Base-by-base conservation (phyloP, 208 protist species). In the Crithidia bombi region DNA sequence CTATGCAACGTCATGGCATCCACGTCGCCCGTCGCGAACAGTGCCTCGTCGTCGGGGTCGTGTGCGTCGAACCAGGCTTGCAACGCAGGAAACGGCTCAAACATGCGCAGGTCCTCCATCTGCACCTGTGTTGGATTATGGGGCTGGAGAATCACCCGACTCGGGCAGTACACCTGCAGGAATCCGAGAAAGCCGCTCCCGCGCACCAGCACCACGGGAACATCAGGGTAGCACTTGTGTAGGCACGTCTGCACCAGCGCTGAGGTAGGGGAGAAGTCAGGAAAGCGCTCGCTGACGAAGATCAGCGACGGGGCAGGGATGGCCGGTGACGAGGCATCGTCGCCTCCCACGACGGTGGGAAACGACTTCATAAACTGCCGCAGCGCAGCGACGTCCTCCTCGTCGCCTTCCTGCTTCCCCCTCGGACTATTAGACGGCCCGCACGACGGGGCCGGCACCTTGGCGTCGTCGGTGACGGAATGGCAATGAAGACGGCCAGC, bases 81-180 rank as follows among this genome's bases (percentile, higher is more conserved):
- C 17, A 98, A 72, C n/a, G 56, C 82, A 5, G 88, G 82, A 65
- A 98, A 98, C 15, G 96, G 95, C 50, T 89, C 75, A 35, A 89
- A 87, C 2, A 98, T 76, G 65, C 97, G 89, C 69, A 98, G 82
- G 68, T 99, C 97, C 25, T 82, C 74, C 51, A 95, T 81, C 33
- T 68, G 50, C 25, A 69, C 72, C 38, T 83, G 74, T 5, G 55
- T 69, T 32, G 85, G 78, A 36, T 79, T 78, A 46, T 86, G 78
- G 2, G 86, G 71, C 0, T 82, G 43, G 49, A 86, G 68, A 39
- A 96, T 70, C 25, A 90, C 61, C 10, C 78, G 78, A 39, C 90
- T 76, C 15, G 62, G 25, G 38, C 71, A 59, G 51, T 90, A 81
- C 19, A 95, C 68, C 62, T 98, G 91, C 25, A 98, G 49, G 43